Conservation (phyloP, 441 rosid species). For the Omphalea diandra region DNA sequence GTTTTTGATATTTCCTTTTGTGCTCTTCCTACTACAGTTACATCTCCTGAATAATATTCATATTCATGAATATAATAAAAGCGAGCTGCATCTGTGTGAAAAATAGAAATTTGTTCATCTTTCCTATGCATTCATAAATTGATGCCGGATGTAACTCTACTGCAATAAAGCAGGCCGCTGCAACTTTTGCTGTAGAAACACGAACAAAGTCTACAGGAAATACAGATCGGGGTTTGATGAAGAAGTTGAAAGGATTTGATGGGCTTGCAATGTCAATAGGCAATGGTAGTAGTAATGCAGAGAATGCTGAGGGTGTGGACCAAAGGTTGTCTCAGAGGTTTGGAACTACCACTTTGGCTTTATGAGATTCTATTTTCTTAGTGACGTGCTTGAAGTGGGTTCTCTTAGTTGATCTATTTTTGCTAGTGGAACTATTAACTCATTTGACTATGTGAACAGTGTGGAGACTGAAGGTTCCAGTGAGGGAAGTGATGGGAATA, state of each 20-base stretch:
- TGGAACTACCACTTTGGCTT: conserved; percentile 12
- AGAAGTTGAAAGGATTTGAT: conserved; percentile 80
- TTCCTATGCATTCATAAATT: background rate
- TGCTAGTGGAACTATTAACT: conserved; percentile 5
- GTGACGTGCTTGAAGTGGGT: background rate
- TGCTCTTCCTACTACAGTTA: background rate
- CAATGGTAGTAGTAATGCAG: conserved; percentile 46
- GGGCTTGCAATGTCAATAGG: conserved; percentile 86
- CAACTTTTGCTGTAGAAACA: conserved; percentile 45
- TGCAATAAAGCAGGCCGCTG: conserved; percentile 47
- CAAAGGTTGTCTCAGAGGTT: conserved; percentile 61
- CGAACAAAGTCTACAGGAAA: conserved; percentile 67
- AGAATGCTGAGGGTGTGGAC: conserved; percentile 43
- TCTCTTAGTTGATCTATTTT: background rate
- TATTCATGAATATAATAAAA: background rate
- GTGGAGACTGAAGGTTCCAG: conserved; percentile 56
- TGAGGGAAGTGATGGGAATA: conserved; percentile 67
- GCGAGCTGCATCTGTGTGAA: background rate
- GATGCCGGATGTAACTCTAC: conserved; percentile 20
- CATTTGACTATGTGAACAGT: conserved; percentile 39
- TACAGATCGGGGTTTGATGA: conserved; percentile 58
- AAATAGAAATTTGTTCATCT: background rate
- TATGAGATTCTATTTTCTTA: background rate
- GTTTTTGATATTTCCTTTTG: conserved; percentile 14
- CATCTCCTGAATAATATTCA: background rate